A percentile compares a stretch with the other conserved stretches of the same genome.
These are phyloP conservation scores for Aspergillus tubingensis DNA, from an alignment of 2,329 filamentous ascomycete species.

Conservation along the genomic window DNA sequence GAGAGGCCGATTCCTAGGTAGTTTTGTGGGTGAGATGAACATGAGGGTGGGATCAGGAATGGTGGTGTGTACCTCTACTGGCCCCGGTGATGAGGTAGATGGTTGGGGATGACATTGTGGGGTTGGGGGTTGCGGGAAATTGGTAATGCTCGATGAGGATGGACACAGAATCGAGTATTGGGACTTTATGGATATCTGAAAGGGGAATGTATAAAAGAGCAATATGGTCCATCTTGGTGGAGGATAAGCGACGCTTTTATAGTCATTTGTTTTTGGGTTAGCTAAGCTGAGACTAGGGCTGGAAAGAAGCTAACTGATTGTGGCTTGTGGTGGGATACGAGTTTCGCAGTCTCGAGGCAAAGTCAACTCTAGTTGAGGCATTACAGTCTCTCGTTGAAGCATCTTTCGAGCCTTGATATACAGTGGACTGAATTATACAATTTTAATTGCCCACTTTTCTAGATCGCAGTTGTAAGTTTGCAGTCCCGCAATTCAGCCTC, in stretches of 20 bases:
- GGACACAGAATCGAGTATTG: neutral
- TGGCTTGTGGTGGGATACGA: neutral
- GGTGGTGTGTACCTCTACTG: neutral
- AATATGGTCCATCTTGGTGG: neutral
- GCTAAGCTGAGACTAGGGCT: neutral
- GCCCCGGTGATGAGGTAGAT: conserved; percentile 7
- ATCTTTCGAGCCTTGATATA: too few relatives aligned
- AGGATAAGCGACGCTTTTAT: neutral
- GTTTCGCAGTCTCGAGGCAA: neutral
- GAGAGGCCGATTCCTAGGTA: neutral
- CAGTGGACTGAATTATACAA: too few relatives aligned
- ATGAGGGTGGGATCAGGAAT: neutral
- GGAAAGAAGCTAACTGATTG: neutral
- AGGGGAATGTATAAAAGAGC: too few relatives aligned
- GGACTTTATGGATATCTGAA: neutral
- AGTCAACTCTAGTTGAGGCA: neutral
- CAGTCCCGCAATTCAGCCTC: too few relatives aligned
- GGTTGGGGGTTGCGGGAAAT: neutral
- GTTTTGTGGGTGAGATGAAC: neutral
- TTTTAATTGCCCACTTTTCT: too few relatives aligned
- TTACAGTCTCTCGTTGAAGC: neutral
- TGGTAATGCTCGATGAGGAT: neutral
- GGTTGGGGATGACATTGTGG: neutral
- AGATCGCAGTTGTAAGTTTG: too few relatives aligned
- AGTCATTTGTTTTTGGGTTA: neutral